phyloP scores from a whole-genome alignment of 305 asterid species.

The Solanum hybrid region DNA sequence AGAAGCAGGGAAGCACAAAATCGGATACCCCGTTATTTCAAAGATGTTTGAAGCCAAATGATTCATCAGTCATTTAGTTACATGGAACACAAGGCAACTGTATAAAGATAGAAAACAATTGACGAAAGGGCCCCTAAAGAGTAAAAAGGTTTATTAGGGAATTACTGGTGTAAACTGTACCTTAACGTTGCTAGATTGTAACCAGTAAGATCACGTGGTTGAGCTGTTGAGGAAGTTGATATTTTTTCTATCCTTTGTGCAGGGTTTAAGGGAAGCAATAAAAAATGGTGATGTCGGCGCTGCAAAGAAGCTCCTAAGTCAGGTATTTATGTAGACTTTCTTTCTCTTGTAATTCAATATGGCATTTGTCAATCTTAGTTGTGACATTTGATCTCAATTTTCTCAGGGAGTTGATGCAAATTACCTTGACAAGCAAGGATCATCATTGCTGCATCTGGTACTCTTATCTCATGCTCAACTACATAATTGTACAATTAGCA shows the following conservation, averaged over 20 bases:
- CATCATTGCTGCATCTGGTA: slow-evolving; percentile 86
- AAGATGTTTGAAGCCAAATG: background rate
- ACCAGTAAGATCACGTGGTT: background rate
- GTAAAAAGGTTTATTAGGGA: background rate
- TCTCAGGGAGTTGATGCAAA: slow-evolving; percentile 86
- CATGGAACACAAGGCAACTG: background rate
- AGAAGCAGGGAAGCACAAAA: background rate
- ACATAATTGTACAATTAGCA: background rate
- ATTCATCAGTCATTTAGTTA: background rate
- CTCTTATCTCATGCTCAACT: slow-evolving; percentile 6
- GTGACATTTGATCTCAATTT: slow-evolving; percentile 16
- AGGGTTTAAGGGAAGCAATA: slow-evolving; percentile 96
- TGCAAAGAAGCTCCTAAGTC: slow-evolving; percentile 77
- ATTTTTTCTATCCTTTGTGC: background rate
- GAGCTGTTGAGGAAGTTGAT: background rate
- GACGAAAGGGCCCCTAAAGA: background rate
- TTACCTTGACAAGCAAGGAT: slow-evolving; percentile 87
- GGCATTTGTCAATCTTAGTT: background rate
- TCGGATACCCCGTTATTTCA: background rate
- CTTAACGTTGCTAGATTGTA: background rate
- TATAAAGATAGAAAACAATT: background rate
- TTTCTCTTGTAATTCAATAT: slow-evolving; percentile 2
- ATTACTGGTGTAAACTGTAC: background rate
- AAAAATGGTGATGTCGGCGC: slow-evolving; percentile 81
- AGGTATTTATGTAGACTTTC: slow-evolving; percentile 37